Evolutionary conservation across 257 asterid genomes (phyloP), one percentile per base, ranked within the genome.

Genomic region (Coffea canephora): DNA sequence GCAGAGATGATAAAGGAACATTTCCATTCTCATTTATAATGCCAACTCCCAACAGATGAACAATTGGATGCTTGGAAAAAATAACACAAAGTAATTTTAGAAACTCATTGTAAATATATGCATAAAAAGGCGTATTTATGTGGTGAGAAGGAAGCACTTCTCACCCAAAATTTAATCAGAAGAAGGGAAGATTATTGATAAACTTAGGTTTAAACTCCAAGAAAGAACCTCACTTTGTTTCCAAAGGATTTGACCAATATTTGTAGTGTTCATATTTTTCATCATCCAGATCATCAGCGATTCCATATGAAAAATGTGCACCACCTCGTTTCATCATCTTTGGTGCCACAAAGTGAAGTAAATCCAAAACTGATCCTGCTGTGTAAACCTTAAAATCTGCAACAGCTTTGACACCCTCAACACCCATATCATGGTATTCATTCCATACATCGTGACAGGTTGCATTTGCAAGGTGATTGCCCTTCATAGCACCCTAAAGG

Each of bases 281-380:
- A 75, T 90, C 95, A 75, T 86, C 90, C 85, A 92, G 87, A 86
- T 89, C 86, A 73, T 89, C 90, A 14, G 96, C 95, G 61, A 94
- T 88, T 78, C 98, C 98, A 67, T 91, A 84, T 1, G 98, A 94
- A 85, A 89, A 94, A 78, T 92, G 97, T 69, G 90, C 89, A 71
- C 87, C 89, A 43, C 96, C 98, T 54, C 98, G 96, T 85, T 90
- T 88, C 97, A 91, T 94, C 97, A 92, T 89, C 90, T 92, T 93
- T 74, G 98, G 96, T 66, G 97, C 98, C 79, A 92, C 93, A 73
- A 86, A 93, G 52, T 83, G 88, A 69, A 93, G 95, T 81, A 93
- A 79, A 85, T 93, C 95, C 86, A 93, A 78, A 78, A 85, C 70
- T 25, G 93, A 86, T 50, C 79, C 81, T n/a, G 93, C 91, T 0